These are phyloP conservation scores for Perilla frutescens DNA, from an alignment of 257 asterid species.

Conservation along the genomic window DNA sequence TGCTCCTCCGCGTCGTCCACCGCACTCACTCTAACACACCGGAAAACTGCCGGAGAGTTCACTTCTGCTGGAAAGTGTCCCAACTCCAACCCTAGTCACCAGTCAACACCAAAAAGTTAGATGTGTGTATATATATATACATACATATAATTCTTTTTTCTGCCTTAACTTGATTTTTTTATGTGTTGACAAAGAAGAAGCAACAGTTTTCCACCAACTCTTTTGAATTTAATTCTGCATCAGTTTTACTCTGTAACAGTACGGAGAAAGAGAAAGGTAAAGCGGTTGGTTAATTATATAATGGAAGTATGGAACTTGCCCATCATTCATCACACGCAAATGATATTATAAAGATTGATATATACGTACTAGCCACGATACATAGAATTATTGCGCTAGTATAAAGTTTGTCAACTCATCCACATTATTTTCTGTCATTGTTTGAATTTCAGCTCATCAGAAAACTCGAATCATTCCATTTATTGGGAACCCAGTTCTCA, in stretches of 20 bases:
- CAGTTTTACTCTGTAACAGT: constrained; percentile 51
- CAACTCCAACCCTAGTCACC: constrained; percentile 48
- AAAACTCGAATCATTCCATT: too few species aligned
- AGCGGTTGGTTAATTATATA: background rate
- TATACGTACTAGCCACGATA: too few species aligned
- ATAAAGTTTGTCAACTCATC: too few species aligned
- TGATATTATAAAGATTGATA: background rate
- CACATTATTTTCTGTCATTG: too few species aligned
- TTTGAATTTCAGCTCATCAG: too few species aligned
- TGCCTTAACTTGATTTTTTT: too few species aligned
- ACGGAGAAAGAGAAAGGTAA: constrained; percentile 25
- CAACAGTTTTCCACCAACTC: background rate
- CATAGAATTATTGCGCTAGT: too few species aligned
- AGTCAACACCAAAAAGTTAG: too few species aligned
- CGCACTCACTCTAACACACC: constrained; percentile 55
- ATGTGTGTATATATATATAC: background rate
- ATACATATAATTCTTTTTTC: background rate
- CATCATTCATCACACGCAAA: constrained; percentile 34
- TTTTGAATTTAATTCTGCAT: constrained; percentile 34
- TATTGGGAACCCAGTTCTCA: background rate
- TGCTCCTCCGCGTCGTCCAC: constrained; percentile 51
- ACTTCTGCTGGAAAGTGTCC: constrained; percentile 59
- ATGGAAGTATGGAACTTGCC: too few species aligned
- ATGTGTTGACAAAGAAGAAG: background rate
- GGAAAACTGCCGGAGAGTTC: constrained; percentile 55